Percentiles rank a stretch among this genome's conserved stretches.
Evolutionary conservation across 202 grass and related monocot genomes (phyloP).

Genomic region (Alloteropsis angusta): DNA sequence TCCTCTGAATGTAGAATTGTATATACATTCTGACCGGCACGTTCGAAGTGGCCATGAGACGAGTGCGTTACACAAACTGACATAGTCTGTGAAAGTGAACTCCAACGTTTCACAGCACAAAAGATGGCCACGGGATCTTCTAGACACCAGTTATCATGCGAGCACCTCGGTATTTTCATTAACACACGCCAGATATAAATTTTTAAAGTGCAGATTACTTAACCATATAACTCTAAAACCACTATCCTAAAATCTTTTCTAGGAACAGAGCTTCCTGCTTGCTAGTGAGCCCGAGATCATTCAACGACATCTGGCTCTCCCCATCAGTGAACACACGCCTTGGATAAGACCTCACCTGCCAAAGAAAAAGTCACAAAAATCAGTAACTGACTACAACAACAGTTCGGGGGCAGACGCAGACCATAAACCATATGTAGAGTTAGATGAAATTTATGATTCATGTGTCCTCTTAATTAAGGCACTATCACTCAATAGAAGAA

Average conservation of each 20-base stretch:
- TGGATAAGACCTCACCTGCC: conserved; percentile 81
- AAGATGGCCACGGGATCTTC: background rate
- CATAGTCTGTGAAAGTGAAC: background rate
- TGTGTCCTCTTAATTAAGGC: background rate
- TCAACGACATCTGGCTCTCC: conserved; percentile 59
- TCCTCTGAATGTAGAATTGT: background rate
- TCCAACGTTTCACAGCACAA: background rate
- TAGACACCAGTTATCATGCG: background rate
- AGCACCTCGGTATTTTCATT: background rate
- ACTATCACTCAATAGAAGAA: background rate
- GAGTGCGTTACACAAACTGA: background rate
- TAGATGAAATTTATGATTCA: background rate
- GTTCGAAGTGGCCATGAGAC: background rate
- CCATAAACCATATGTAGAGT: background rate
- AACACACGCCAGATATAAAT: background rate
- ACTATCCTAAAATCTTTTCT: conserved; percentile 55
- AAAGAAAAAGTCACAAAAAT: background rate
- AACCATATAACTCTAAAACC: background rate
- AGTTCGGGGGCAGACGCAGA: background rate
- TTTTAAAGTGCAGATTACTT: background rate
- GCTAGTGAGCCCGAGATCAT: conserved; percentile 69
- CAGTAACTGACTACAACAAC: background rate
- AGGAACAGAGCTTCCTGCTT: conserved; percentile 96
- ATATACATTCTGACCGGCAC: conserved; percentile 19
- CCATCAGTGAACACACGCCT: conserved; percentile 57